Evolutionary conservation across 176 grass and related monocot genomes (phyloP), one percentile per base, ranked within the genome.

Genomic region (Puya raimondii): DNA sequence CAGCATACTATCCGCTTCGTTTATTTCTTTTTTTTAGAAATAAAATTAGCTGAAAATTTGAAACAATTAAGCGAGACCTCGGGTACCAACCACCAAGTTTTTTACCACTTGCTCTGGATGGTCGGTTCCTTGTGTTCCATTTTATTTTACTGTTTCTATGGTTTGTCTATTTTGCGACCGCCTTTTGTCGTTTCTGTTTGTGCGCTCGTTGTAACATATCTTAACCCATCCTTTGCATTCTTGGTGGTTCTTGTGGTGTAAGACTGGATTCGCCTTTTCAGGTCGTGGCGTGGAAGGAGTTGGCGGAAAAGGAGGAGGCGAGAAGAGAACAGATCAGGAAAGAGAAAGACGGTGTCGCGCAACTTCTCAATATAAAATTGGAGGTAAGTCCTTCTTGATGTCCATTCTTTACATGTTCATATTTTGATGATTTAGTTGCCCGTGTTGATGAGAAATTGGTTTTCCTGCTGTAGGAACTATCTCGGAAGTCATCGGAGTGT

Each of bases 401-500:
- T 48, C 68, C 26, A 16, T 9, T 16, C 64, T 2, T 67, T 71
- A 59, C 18, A 17, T 9, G 53, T 1, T 21, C n/a, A 9, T 59
- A 21, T 50, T 11, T 12, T 76, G 16, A 71, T 79, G 10, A 22
- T n/a, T n/a, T 23, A 61, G 17, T 10, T 12, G 22, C 82, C n/a
- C 9, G 51, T 74, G 79, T 23, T 78, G 48, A 53, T 80, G 63
- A 10, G 64, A 22, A n/a, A 15, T 49, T 48, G 53, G 10, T 42
- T 42, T 11, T 18, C 64, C 73, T 23, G 26, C 73, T 49, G 2
- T 16, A 97, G 93, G 93, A 97, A 68, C 69, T 97, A 50, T 85
- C 82, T 23, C 87, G 77, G 61, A 92, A 85, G 70, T 80, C 93
- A 10, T 72, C 69, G 0, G 93, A 97, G 69, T 97, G 86, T 10